A percentile compares a stretch with the other conserved stretches of the same genome.
phyloP scores from a whole-genome alignment of 371 early-diverging fungal species.

The Mucor lusitanicus region DNA sequence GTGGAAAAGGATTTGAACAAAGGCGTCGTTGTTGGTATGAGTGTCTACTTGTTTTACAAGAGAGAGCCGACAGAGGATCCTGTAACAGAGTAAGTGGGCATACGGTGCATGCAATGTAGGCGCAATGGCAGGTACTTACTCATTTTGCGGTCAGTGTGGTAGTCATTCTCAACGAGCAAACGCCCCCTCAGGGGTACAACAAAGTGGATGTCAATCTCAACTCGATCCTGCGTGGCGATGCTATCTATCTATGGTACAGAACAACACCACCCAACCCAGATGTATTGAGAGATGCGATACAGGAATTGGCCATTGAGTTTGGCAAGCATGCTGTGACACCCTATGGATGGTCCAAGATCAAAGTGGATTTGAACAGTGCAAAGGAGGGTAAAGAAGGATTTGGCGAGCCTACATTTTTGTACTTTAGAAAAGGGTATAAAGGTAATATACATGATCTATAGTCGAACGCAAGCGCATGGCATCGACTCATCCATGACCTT shows the following conservation, averaged over 20 bases:
- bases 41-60: constrained; percentile 46
- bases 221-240: constrained; percentile 36
- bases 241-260: constrained; percentile 38
- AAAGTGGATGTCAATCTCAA: constrained; percentile 42
- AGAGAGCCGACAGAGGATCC: constrained; percentile 21
- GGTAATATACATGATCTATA: constrained; percentile 11
- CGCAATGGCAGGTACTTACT: too few relatives aligned
- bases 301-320: constrained; percentile 40
- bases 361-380: constrained; percentile 36
- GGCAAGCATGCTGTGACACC: constrained; percentile 30
- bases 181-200: constrained; percentile 38
- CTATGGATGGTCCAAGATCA: constrained; percentile 36
- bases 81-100: constrained; percentile 38
- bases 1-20: constrained; percentile 37
- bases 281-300: constrained; percentile 18
- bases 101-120: too few relatives aligned
- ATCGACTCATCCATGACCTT: not conserved
- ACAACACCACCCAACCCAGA: constrained; percentile 17
- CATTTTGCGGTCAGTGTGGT: constrained; percentile 21
- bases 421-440: constrained; percentile 29
- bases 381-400: constrained; percentile 27
- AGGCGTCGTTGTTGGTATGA: constrained; percentile 48
- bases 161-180: constrained; percentile 36
- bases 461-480: not conserved
- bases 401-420: constrained; percentile 42